Evolutionary conservation across 1,139 yeast species (phyloP), one percentile per base, ranked within the genome.

Genomic region (Nadsonia starkeyi-henricii): DNA sequence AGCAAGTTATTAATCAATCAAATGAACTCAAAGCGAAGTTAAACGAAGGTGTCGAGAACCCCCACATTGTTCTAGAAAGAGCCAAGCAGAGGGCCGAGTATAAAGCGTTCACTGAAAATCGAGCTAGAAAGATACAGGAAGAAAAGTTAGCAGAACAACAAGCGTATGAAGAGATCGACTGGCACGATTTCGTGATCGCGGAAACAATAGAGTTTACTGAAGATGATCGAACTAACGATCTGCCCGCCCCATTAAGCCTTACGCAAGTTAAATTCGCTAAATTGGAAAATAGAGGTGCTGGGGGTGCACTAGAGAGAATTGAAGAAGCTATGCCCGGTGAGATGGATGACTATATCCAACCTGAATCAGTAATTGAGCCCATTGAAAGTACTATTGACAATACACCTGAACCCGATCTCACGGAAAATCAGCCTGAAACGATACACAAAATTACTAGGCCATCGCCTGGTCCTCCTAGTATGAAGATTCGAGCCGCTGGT

Each of bases 131-230:
- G 45, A 58, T 60, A 30, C 56, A 63, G 50, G 61, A 68, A 59
- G 56, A 63, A 50, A 56, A 64, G 48, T 67, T 67, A 52, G 54
- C 67, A 47, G 73, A 73, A 47, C 54, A 60, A 64, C 69, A 77
- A 26, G 79, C 76, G 45, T 85, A 73, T 64, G 89, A 93, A 0
- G 76, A 82, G 30, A 81, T 86, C 23, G 89, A 89, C 63, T 91
- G 98, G 98, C 81, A 81, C 52, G 85, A 84, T 53, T 88, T 88
- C 59, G 69, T 73, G 1, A 69, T 86, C 18, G 83, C 84, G 2
- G 88, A 81, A 46, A 78, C 81, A 1, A 70, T 86, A 13, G 77
- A 74, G 48, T 82, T 88, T 57, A 78, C 77, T 41, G 79, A 78
- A 1, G 69, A 79, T 1, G 95, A 85, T 61, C 71, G 72, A 49